Conservation (phyloP, 805 yeast species). For the Cephaloascus fragrans region DNA sequence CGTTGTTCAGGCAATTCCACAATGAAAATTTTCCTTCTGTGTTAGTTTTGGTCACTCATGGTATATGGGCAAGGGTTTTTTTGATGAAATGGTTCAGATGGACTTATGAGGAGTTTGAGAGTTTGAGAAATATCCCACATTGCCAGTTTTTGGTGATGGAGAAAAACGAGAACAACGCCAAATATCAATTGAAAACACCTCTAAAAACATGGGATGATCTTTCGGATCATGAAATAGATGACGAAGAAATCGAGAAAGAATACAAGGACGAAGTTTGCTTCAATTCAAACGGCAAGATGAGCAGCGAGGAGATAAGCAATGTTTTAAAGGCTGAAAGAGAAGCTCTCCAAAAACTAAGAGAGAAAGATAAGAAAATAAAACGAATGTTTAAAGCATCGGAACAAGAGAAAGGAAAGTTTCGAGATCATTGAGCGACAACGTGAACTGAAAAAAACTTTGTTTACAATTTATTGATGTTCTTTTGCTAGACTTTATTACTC, state of each 20-base stretch:
- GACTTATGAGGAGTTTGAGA: conserved; percentile 84
- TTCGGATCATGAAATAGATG: conserved; percentile 24
- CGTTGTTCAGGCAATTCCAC: conserved; percentile 73
- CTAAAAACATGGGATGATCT: conserved; percentile 66
- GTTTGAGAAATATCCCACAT: conserved; percentile 73
- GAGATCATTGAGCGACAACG: too few species aligned
- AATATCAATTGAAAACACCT: conserved; percentile 50
- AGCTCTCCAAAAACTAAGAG: conserved; percentile 25
- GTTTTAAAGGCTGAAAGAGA: conserved; percentile 21
- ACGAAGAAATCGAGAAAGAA: conserved; percentile 2
- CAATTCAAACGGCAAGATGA: conserved; percentile 1
- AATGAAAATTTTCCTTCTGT: conserved; percentile 66
- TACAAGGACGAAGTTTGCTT: conserved; percentile 5
- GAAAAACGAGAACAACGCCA: conserved; percentile 32
- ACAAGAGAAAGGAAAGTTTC: too few species aligned
- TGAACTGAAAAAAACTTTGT: too few species aligned
- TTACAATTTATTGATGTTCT: too few species aligned
- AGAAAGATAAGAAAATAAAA: conserved; percentile 31
- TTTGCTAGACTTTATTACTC: too few species aligned
- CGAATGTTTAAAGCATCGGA: conserved; percentile 20
- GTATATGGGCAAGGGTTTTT: conserved; percentile 89
- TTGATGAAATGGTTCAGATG: conserved; percentile 92
- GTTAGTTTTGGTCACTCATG: conserved; percentile 82
- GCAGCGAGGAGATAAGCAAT: conserved; percentile 12
- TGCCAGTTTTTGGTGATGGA: conserved; percentile 80